Evolutionary conservation across 306 rosid genomes (phyloP).

Genomic region (Castanea sativa): DNA sequence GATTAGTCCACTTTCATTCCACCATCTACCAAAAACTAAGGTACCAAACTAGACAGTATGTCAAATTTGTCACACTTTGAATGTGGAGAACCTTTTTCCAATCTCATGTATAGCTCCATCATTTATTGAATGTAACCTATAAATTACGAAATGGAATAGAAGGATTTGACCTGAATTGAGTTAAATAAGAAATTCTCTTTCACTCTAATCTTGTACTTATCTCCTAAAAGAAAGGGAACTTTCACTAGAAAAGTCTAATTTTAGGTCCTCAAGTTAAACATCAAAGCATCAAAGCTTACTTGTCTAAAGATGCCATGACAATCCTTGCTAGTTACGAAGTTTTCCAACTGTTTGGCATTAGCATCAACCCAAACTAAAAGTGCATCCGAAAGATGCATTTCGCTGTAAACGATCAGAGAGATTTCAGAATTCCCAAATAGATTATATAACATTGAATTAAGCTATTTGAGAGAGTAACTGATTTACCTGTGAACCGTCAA

Average conservation of each 20-base stretch:
- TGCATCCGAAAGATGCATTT: conserved; percentile 65
- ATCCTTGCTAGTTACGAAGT: conserved; percentile 29
- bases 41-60: no score
- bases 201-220: background rate
- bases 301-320: conserved; percentile 45
- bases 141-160: background rate
- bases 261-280: conserved; percentile 21
- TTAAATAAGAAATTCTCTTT: background rate
- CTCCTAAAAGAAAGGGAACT: background rate
- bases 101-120: no score
- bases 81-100: no score
- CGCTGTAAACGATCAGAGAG: conserved; percentile 48
- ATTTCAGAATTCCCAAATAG: conserved; percentile 25
- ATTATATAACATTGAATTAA: conserved; percentile 14
- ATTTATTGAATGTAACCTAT: no score
- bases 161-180: background rate
- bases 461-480: conserved; percentile 17
- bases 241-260: background rate
- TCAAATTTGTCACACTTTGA: no score
- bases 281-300: conserved; percentile 36
- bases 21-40: no score
- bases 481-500: conserved; percentile 74
- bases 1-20: no score
- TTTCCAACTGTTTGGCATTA: conserved; percentile 39
- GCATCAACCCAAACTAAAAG: conserved; percentile 66